Percentiles rank a stretch among this genome's conserved stretches.
These are phyloP conservation scores for Pseudozyma sp. DNA, from an alignment of 1,284 basidiomycete species.

Conservation along the genomic window DNA sequence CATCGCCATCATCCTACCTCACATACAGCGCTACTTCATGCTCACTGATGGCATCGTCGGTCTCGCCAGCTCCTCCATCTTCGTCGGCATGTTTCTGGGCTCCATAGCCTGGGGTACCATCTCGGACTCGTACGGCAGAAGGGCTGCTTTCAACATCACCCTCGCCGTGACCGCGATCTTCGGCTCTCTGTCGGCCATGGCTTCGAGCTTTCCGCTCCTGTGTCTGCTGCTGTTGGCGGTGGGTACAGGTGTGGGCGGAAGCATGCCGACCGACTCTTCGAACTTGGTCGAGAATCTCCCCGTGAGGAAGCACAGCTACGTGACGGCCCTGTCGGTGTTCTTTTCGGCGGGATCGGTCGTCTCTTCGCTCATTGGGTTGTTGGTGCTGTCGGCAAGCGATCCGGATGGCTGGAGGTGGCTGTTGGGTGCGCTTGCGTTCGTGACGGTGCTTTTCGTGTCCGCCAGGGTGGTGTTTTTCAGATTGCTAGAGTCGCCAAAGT, in stretches of 20 bases:
- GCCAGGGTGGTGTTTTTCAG: conserved; percentile 85
- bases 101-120: conserved; percentile 73
- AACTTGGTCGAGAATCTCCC: conserved; percentile 94
- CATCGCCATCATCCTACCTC: conserved; percentile 88
- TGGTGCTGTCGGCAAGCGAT: conserved; percentile 43
- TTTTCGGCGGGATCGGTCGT: conserved; percentile 61
- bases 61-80: conserved; percentile 80
- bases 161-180: conserved; percentile 90
- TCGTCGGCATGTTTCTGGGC: conserved; percentile 95
- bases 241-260: conserved; percentile 84
- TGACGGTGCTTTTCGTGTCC: conserved; percentile 86
- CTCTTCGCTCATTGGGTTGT: conserved; percentile 40
- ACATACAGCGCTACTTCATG: conserved; percentile 78
- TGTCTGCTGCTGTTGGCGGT: conserved; percentile 86
- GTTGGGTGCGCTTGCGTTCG: conserved; percentile 33
- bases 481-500: conserved; percentile 85
- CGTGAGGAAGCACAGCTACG: conserved; percentile 86
- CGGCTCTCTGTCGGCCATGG: conserved; percentile 82
- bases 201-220: conserved; percentile 78
- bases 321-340: conserved; percentile 94
- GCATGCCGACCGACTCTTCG: conserved; percentile 95
- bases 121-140: conserved; percentile 76
- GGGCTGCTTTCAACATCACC: conserved; percentile 89
- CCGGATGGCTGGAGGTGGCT: conserved; percentile 50
- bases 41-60: conserved; percentile 82